Percentiles rank a stretch among this genome's conserved stretches.
Conservation (phyloP, 1,284 basidiomycete species). For the Puccinia hordei region DNA sequence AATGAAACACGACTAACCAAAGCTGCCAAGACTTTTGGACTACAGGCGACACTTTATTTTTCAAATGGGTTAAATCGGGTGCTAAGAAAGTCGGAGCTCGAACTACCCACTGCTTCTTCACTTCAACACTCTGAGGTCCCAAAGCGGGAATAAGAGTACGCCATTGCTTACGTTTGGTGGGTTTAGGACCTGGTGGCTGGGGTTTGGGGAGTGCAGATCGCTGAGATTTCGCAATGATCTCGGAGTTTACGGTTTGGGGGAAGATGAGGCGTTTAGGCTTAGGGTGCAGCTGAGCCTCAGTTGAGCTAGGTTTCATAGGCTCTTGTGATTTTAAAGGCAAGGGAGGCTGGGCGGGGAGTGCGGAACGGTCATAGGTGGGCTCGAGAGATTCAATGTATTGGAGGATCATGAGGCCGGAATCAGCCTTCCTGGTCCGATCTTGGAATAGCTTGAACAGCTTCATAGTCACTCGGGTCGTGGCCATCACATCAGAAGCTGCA, state of each 20-base stretch:
- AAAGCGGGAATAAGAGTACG: neutral
- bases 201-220: neutral
- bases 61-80: neutral
- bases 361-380: slow-evolving; percentile 10
- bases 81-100: neutral
- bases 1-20: neutral
- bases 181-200: neutral
- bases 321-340: neutral
- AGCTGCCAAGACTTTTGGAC: neutral
- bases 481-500: slow-evolving; percentile 38
- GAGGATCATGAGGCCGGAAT: slow-evolving; percentile 2
- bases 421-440: neutral
- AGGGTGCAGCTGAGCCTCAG: neutral
- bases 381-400: slow-evolving; percentile 29
- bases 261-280: neutral
- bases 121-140: slow-evolving; percentile 1
- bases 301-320: neutral
- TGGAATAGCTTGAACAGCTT: neutral
- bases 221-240: neutral
- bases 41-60: neutral
- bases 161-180: slow-evolving; percentile 1
- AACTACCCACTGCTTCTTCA: neutral
- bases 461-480: slow-evolving; percentile 28
- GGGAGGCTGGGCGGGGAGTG: neutral
- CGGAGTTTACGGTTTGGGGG: neutral